Evolutionary conservation across 2,329 filamentous ascomycete species (phyloP), one percentile per base, ranked within the genome.

Genomic region (Aspergillus japonicus): DNA sequence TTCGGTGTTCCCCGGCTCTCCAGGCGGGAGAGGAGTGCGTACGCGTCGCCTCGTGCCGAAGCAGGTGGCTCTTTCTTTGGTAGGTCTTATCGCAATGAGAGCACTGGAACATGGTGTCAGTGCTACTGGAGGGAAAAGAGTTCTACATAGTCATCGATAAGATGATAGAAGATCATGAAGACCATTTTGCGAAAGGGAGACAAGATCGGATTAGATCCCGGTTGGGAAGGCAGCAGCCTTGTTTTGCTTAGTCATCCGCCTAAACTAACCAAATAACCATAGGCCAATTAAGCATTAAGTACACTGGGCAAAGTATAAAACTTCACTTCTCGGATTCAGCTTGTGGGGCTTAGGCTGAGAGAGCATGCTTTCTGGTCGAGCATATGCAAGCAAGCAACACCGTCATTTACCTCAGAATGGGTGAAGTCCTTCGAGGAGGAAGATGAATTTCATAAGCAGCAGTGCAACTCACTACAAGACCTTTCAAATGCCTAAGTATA

Each of bases 21-120:
- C 3, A 5, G 19, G 11, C 47, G 19, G 11, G 2, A 23, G 11
- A 47, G 19, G 47, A n/a, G 26, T 35, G 14, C 63, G 60, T 62
- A 72, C 71, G 70, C 19, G 67, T 72, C 35, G 62, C 54, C 54
- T 72, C 66, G 62, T 73, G 71, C 1, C 71, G 70, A 14, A 62
- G 56, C 5, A 73, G 49, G 62, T 73, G 70, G 0, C 67, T 60
- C 55, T 70, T 73, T 33, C 70, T 62, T 19, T 68, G 66, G 16
- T 73, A 73, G 10, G 62, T 48, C n/a, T 70, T 72, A n/a, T 67
- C 64, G 53, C 71, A 73, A 47, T 64, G 60, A 14, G 65, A 52
- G 55, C 71, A 73, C 42, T 60, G 62, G 42, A 72, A 73, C 69
- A 71, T 70, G 54, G 29, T 56, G 52, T 39, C 26, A 49, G 56